Base-by-base conservation (phyloP, 1,284 basidiomycete genomes). In the Cutaneotrichosporon sp. region DNA sequence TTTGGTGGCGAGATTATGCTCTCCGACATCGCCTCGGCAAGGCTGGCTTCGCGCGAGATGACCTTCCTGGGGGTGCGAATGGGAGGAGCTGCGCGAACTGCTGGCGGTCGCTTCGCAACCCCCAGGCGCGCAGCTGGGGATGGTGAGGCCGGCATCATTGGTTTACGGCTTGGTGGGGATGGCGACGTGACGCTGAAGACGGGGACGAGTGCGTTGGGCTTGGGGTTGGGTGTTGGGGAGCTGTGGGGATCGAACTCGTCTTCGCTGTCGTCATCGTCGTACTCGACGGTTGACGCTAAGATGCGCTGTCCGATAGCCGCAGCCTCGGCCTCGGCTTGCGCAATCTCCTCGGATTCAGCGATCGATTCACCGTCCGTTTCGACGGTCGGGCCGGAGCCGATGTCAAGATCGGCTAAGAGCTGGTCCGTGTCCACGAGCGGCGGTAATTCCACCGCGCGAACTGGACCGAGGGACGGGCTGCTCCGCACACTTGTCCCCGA, bases 241-340 rank as follows among this genome's bases (percentile, higher is more conserved):
- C 38, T 46, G 47, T 60, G 34, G 21, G 21, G 32, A 21, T 50
- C 46, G 30, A 52, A 58, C 42, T 62, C 51, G 36, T 58, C 49
- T 18, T 58, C 52, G 22, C 60, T 59, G 18, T 56, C 49, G 10
- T 60, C 63, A 21, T 66, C 65, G 18, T 66, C 65, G 30, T 69
- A 69, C 52, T 69, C 68, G 26, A 69, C 46, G 5, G 68, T 68
- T 13, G 64, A 59, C 3, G 66, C 66, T 18, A 68, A 55, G 56
- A 68, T 65, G 21, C 66, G 66, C 52, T 65, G 64, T 1, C 66
- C 66, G 34, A 68, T 65, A 0, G 56, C 61, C 11, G 53, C 61
- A 1, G 65, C 61, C 21, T 66, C 61, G 16, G 46, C 57, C 46
- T 62, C 61, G 1, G 61, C 65, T n/a, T 30, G n/a, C 16, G 55